A percentile compares a stretch with the other conserved stretches of the same genome.
Conservation (phyloP, 208 protist species). For the Vickermania spadyakhi region DNA sequence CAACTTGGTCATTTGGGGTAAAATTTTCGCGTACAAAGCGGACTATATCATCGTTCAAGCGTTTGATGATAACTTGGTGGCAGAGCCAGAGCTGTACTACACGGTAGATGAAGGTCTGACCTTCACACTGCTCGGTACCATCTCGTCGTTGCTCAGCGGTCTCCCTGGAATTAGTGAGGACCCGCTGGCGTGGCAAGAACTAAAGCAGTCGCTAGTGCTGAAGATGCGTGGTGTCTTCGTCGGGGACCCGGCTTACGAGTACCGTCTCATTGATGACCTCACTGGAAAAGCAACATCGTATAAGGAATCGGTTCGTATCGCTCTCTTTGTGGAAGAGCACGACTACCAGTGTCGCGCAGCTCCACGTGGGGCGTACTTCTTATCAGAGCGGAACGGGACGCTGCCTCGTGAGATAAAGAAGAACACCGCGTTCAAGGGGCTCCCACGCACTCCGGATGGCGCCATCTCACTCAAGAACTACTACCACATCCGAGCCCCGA, state of each 20-base stretch:
- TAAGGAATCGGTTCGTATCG: conserved; percentile 74
- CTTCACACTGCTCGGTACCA: conserved; percentile 74
- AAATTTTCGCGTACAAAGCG: conserved; percentile 72
- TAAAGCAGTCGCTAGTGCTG: conserved; percentile 55
- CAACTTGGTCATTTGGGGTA: conserved; percentile 69
- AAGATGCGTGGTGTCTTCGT: conserved; percentile 70
- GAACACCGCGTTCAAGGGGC: conserved; percentile 50
- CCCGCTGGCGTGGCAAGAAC: conserved; percentile 28
- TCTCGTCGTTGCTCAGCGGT: conserved; percentile 35
- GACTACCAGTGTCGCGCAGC: conserved; percentile 77
- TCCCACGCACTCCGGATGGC: conserved; percentile 24
- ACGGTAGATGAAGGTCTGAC: conserved; percentile 64
- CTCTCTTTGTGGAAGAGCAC: conserved; percentile 72
- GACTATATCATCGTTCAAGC: conserved; percentile 81
- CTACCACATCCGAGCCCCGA: conserved; percentile 65
- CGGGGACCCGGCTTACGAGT: conserved; percentile 83
- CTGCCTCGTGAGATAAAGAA: conserved; percentile 23
- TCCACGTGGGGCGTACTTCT: conserved; percentile 71
- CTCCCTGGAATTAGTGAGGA: conserved; percentile 18
- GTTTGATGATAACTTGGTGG: conserved; percentile 64
- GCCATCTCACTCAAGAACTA: conserved; percentile 64
- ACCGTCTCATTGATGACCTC: conserved; percentile 38
- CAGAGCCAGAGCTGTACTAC: conserved; percentile 71
- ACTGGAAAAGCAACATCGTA: conserved; percentile 20
- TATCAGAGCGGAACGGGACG: conserved; percentile 23